Percentiles rank a stretch among this genome's conserved stretches.
These are phyloP conservation scores for Cynanchum wilfordii DNA, from an alignment of 257 asterid species.

Conservation along the genomic window DNA sequence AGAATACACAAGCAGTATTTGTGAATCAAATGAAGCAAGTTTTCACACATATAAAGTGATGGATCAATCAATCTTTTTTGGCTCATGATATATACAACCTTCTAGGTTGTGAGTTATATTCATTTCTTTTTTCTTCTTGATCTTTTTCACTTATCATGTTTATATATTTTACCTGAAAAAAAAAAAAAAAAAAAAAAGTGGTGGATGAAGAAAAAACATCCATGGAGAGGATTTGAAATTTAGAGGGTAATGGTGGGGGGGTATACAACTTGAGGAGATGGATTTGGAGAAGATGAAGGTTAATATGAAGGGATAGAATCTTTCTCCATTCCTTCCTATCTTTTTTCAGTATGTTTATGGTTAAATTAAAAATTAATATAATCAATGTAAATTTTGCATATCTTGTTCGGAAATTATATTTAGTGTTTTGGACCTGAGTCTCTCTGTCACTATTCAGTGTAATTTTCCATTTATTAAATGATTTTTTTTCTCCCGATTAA, in stretches of 20 bases:
- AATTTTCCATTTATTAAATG: not conserved
- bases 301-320: not conserved
- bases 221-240: not conserved
- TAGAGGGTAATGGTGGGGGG: conserved; percentile 11
- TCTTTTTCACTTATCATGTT: conserved; percentile 2
- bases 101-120: conserved; percentile 25
- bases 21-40: conserved; percentile 26
- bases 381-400: conserved; percentile 6
- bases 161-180: not conserved
- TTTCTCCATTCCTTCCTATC: not conserved
- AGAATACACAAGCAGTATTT: conserved; percentile 80
- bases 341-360: not conserved
- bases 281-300: conserved; percentile 12
- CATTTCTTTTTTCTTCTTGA: not conserved
- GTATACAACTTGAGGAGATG: conserved; percentile 19
- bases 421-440: not conserved
- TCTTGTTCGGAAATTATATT: not conserved
- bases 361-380: not conserved
- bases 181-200: not conserved
- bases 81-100: conserved; percentile 17
- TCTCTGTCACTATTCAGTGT: not conserved
- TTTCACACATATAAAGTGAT: conserved; percentile 7
- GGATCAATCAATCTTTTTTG: conserved; percentile 18
- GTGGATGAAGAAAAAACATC: conserved; percentile 21
- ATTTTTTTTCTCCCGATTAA: too few relatives aligned